These are phyloP conservation scores for Talaromyces adpressus DNA, from an alignment of 495 filamentous ascomycete species.

Conservation along the genomic window DNA sequence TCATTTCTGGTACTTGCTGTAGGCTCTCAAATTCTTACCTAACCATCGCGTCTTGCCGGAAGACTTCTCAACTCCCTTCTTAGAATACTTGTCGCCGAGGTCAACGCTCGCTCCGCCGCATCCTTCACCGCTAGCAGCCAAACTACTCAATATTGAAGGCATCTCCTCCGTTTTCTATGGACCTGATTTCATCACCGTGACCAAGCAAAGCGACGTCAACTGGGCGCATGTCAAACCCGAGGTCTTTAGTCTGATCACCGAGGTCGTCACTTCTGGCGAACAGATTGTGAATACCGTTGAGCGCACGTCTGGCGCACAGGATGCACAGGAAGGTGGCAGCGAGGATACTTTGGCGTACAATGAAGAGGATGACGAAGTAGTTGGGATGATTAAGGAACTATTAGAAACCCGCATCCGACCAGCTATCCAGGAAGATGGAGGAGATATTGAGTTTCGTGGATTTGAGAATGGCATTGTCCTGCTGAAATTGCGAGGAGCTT, in stretches of 20 bases:
- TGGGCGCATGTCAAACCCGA: slow-evolving; percentile 96
- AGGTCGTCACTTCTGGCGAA: slow-evolving; percentile 76
- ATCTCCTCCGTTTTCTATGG: slow-evolving; percentile 94
- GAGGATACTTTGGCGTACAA: slow-evolving; percentile 67
- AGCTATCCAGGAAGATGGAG: slow-evolving; percentile 94
- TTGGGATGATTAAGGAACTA: slow-evolving; percentile 98
- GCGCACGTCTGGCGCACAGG: slow-evolving; percentile 44
- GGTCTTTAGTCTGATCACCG: slow-evolving; percentile 89
- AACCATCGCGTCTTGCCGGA: slow-evolving; percentile 75
- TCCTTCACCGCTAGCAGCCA: slow-evolving; percentile 85
- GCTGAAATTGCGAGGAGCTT: slow-evolving; percentile 86
- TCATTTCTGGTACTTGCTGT: not conserved
- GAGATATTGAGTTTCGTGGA: slow-evolving; percentile 89
- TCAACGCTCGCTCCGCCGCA: slow-evolving; percentile 83
- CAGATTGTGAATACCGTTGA: slow-evolving; percentile 70
- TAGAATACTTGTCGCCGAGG: slow-evolving; percentile 86
- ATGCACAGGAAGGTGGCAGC: slow-evolving; percentile 48
- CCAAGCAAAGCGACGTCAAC: slow-evolving; percentile 75
- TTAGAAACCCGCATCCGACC: slow-evolving; percentile 91
- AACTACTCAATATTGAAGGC: slow-evolving; percentile 85
- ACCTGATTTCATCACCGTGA: slow-evolving; percentile 91
- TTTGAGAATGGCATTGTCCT: slow-evolving; percentile 81
- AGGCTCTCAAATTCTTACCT: slow-evolving; percentile 89
- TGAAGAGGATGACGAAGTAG: slow-evolving; percentile 84
- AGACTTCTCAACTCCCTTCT: slow-evolving; percentile 61